Base-by-base conservation (phyloP, 192 early-diverging fungal genomes). In the Blastocladiella britannica region DNA sequence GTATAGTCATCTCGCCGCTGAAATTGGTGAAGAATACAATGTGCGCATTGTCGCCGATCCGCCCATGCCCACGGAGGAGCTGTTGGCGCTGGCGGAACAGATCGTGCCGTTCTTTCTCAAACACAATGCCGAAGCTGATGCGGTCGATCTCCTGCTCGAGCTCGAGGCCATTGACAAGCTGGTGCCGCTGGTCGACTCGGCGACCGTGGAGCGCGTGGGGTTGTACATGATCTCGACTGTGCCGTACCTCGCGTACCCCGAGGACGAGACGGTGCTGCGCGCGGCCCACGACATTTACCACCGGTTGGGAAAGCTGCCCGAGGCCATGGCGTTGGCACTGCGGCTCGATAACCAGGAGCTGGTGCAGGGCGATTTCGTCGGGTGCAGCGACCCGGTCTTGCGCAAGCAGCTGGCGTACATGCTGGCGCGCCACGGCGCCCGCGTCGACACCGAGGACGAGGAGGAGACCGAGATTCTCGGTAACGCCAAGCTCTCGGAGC, bases 71-170 rank as follows among this genome's bases (percentile, higher is more conserved):
- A 81, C 77, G 4, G 80, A 87, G 6, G 74, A 84, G 51, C 69
- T 95, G 37, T 56, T 86, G 28, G 65, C 68, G 12, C 69, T 88
- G 59, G 91, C 89, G 3, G 57, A 86, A 58, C 82, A 91, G 53
- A 79, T 94, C 28, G 87, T 92, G 22, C 89, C 90, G 25, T 98
- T 96, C 70, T 91, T 90, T 62, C 70, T 98, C 69, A 80, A 88
- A 62, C 91, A 98, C 70, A 96, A 96, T 59, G 93, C 91, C 5
- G 95, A 98, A 66, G 90, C 91, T 1, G 95, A 98, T 72, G 93
- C 95, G 5, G 88, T 94, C 60, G 95, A 98, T 72, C 72, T 98
- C 59, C 72, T 98, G 56, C 60, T 91, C 52, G 90, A 93, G 71
- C 61, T 98, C 53, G 91, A 91, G 62, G 74, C 74, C 27, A 76